Base-by-base conservation (phyloP, 2,329 filamentous ascomycete genomes). In the Grosmannia huntii region DNA sequence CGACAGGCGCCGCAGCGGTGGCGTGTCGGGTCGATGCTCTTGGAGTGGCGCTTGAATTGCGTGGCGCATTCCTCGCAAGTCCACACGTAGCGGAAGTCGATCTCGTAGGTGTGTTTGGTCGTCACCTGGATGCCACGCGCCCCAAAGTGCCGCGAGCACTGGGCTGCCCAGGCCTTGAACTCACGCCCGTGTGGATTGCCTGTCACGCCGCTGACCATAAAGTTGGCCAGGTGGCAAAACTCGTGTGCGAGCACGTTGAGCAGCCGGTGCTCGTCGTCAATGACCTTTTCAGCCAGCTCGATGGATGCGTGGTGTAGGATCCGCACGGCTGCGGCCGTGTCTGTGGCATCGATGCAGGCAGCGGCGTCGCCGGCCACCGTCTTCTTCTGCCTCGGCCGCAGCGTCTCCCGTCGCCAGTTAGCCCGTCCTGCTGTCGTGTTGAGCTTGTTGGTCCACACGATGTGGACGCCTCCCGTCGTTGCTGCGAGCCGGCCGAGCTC, bases 241-340 rank as follows among this genome's bases (percentile, higher is more conserved):
- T 99, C 94, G 69, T 99, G 94, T 0, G 92, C 90, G n/a, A 97
- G 73, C 0, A 94, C 90, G 69, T 96, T 96, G 62, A 94, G 78
- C 1, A 97, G 79, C 3, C 89, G 83, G 59, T 86, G 72, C 64
- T 88, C 82, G 66, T 86, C 80, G 67, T 90, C 84, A 61, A 97
- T 90, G 53, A 96, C 85, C 69, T 95, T 95, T 57, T 89, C 84
- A 0, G 91, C 89, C 2, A 97, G 81, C 68, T 97, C 91, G 66
- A 97, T 96, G 19, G 78, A 83, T 11, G 89, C 90, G 68, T 92
- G 83, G 64, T 81, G 78, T 21, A 73, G 72, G 64, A 77, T 68
- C 14, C 65, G 55, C 19, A 65, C 65, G n/a, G 58, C 61, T 10
- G 28, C 4, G n/a, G 7, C 27, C 2, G 21, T 4, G 21, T 31